Evolutionary conservation across 805 yeast species (phyloP), one percentile per base, ranked within the genome.

Genomic region (Candida alai): DNA sequence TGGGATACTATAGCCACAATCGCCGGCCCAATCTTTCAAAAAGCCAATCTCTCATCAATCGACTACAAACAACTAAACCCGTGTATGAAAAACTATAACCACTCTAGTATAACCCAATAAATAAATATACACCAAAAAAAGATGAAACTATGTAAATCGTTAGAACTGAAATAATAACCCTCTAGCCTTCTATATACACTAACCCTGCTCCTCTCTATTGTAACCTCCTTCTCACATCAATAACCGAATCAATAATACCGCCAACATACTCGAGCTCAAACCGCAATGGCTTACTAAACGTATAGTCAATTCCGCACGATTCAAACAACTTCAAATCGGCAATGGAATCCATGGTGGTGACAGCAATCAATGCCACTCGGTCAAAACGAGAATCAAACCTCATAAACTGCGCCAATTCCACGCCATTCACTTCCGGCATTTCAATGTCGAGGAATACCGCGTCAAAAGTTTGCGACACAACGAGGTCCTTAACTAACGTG

Each of bases 401-500:
- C 8, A 42, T 24, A n/a, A 14, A 17, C 17, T 35, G 39, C n/a
- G 68, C 60, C 15, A 68, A 50, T 14, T 65, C 66, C 5, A 62
- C 48, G 9, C 73, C 73, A 13, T 60, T 48, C 13, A 67, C 50
- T 9, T 43, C 46, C 4, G 73, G 73, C 73, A 68, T 68, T 39
- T 68, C 73, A 20, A 68, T 68, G 42, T 68, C 73, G 25, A 67
- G 48, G 34, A 67, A 68, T 6, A 64, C 50, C 20, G 59, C 44
- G 36, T 65, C 64, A 32, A 48, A 61, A 12, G 28, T 24, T 19
- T 42, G 38, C 2, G 37, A 28, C 10, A 39, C 29, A 3, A 60
- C 35, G 9, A 43, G 23, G 11, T 43, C 37, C 34, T 51, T 35
- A 7, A 64, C 62, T 25, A 47, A 43, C 1, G 62, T 49, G 18